Conservation (phyloP, 345 rosid species). For the Aegle marmelos region DNA sequence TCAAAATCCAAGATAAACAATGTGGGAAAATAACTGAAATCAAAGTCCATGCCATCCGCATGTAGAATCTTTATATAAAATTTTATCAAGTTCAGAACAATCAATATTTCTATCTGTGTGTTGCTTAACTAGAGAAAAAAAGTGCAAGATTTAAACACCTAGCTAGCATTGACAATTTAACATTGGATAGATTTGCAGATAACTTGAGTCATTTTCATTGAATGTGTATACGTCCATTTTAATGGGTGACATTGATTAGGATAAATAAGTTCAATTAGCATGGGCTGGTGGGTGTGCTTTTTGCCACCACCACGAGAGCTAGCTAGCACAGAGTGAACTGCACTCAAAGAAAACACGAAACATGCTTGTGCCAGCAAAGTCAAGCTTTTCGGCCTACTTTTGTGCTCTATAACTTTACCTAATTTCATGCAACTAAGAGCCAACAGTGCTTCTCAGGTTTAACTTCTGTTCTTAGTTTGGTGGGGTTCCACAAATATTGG, state of each 20-base stretch:
- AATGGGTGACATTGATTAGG: neutral
- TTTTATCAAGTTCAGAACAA: neutral
- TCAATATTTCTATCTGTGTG: neutral
- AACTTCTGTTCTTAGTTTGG: slow-evolving; percentile 15
- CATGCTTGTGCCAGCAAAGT: slow-evolving; percentile 68
- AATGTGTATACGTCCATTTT: neutral
- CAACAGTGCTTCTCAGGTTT: slow-evolving; percentile 1
- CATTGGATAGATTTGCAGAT: neutral
- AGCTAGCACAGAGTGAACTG: slow-evolving; percentile 55
- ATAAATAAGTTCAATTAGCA: neutral
- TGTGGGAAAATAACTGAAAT: too few species aligned
- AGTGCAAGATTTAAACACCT: neutral
- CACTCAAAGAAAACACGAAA: slow-evolving; percentile 74
- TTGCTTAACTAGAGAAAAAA: neutral
- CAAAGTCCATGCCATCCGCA: neutral
- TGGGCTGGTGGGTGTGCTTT: slow-evolving; percentile 19
- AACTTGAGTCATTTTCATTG: neutral
- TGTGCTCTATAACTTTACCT: slow-evolving; percentile 22
- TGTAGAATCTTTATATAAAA: neutral
- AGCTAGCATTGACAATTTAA: neutral
- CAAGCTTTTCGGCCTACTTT: slow-evolving; percentile 81
- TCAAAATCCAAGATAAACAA: neutral
- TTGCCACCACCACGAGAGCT: slow-evolving; percentile 26
- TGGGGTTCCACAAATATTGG: slow-evolving; percentile 26
- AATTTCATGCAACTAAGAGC: slow-evolving; percentile 33